A percentile compares a stretch with the other conserved stretches of the same genome.
Evolutionary conservation across 345 rosid species (phyloP).

Genomic region (Euclidium syriacum): DNA sequence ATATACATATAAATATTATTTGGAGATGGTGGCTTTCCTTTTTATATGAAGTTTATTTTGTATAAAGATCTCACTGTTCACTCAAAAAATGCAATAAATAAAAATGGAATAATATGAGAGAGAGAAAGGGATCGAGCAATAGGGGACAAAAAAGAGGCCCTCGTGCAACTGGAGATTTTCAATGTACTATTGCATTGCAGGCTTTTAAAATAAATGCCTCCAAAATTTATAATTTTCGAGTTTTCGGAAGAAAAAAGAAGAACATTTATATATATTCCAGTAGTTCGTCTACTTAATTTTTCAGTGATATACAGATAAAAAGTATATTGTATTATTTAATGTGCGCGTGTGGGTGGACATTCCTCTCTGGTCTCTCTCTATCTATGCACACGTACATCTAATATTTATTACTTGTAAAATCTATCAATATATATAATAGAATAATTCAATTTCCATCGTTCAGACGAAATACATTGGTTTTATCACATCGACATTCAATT

Average conservation of each 20-base stretch:
- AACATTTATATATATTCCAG: not conserved
- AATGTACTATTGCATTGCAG: slow-evolving; percentile 30
- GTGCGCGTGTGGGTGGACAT: slow-evolving; percentile 55
- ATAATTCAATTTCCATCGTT: not conserved
- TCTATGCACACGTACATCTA: slow-evolving; percentile 31
- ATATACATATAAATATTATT: slow-evolving; percentile 1
- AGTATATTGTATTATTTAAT: slow-evolving; percentile 29
- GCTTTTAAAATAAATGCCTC: slow-evolving; percentile 24
- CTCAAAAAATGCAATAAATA: not conserved
- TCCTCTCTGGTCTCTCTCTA: slow-evolving; percentile 31
- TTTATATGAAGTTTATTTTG: not conserved
- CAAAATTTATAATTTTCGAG: not conserved
- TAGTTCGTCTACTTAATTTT: slow-evolving; percentile 1
- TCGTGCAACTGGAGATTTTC: slow-evolving; percentile 61
- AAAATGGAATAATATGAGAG: slow-evolving; percentile 17
- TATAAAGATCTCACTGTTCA: not conserved
- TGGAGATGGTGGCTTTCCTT: not conserved
- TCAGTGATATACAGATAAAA: slow-evolving; percentile 26
- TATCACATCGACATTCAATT: slow-evolving; percentile 18
- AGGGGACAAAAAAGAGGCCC: slow-evolving; percentile 64
- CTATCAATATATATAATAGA: not conserved
- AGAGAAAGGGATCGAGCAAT: slow-evolving; percentile 27
- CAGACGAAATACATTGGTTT: slow-evolving; percentile 5
- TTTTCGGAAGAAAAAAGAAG: not conserved
- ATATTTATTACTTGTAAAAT: slow-evolving; percentile 4